Conservation (phyloP, 208 protist genomes). For the Leishmania arabica region DNA sequence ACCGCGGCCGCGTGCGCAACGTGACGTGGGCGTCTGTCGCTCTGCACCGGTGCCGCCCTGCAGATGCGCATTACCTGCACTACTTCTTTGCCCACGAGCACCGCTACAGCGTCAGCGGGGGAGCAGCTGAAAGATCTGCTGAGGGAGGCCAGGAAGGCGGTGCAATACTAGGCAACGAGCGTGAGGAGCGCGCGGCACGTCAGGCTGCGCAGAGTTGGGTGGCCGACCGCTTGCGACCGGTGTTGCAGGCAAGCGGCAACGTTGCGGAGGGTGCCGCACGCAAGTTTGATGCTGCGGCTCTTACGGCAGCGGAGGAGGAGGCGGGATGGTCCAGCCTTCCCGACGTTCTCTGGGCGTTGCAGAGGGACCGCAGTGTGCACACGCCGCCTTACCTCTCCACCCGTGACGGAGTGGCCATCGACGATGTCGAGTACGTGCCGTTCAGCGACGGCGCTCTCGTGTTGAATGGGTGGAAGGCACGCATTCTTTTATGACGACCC, state of each 20-base stretch:
- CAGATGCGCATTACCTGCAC: conserved; percentile 8
- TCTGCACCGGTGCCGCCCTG: conserved; percentile 15
- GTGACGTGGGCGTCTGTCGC: conserved; percentile 24
- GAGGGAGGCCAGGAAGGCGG: background rate
- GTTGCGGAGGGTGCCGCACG: background rate
- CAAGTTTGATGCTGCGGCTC: background rate
- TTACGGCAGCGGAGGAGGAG: background rate
- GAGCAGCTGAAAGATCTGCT: too few relatives aligned
- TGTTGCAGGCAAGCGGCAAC: background rate
- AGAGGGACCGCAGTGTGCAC: background rate
- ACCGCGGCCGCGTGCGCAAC: conserved; percentile 7
- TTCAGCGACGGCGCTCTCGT: background rate
- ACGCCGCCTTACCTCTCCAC: background rate
- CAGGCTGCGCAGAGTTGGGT: background rate
- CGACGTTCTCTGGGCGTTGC: background rate
- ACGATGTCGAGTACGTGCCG: background rate
- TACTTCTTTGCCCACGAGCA: conserved; percentile 15
- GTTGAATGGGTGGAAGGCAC: background rate
- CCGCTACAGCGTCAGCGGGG: background rate
- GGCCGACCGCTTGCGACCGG: background rate
- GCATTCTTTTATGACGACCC: background rate
- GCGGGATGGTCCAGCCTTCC: background rate
- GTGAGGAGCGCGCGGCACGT: background rate
- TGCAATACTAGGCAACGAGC: background rate
- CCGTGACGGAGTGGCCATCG: conserved; percentile 3